Conservation (phyloP, 805 yeast genomes). For the Pichia phayaonensis region DNA sequence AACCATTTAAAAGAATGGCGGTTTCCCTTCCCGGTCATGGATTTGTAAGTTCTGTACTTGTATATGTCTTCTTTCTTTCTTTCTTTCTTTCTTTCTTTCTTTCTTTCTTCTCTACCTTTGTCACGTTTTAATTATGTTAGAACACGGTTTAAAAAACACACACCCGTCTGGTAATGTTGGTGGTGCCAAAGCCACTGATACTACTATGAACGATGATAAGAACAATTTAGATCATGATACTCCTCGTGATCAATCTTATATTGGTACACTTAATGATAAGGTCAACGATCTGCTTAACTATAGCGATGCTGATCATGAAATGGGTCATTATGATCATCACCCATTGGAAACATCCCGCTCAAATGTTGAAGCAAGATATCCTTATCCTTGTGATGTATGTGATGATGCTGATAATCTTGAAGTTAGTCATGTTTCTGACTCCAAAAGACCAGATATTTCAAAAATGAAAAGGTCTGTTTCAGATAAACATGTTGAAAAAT, state of each 20-base stretch:
- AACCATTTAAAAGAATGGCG: neutral
- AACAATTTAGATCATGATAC: neutral
- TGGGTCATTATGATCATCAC: neutral
- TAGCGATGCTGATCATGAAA: neutral
- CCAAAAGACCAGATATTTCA: no score
- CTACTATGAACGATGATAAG: neutral
- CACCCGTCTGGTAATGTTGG: neutral
- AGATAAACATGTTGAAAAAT: neutral
- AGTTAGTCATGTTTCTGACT: no score
- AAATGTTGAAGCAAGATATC: neutral
- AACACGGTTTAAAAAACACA: neutral
- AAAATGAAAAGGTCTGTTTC: neutral
- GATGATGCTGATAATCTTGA: no score
- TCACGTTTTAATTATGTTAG: neutral
- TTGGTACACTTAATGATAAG: constrained; percentile 4
- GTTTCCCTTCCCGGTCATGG: no score
- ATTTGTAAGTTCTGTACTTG: no score
- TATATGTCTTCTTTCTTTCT: no score
- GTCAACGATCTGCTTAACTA: constrained; percentile 2
- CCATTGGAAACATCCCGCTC: no score
- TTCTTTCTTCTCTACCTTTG: neutral
- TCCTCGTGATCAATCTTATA: constrained; percentile 9
- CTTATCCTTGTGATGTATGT: neutral
- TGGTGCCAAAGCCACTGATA: neutral
- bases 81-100: no score